Base-by-base conservation (phyloP, 2,329 filamentous ascomycete species). In the Curvularia spicifera region DNA sequence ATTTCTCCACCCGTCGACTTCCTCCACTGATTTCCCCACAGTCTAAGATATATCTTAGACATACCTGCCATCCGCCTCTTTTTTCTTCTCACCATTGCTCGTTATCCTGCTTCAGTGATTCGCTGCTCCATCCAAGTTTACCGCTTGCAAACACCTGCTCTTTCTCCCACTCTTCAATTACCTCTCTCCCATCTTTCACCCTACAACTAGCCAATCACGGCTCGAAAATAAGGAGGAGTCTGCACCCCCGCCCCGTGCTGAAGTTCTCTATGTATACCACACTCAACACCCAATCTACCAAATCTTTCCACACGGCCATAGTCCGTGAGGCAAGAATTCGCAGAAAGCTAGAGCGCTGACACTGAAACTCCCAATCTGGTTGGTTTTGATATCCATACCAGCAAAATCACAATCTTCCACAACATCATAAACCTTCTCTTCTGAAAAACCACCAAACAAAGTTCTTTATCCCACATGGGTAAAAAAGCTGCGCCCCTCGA, bases 201-300 rank as follows among this genome's bases (percentile, higher is more conserved):
- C 28, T 9, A 51, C 49, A 43, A 60, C 13, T 65, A 56, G 67
- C 67, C 67, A 70, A 67, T 61, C 64, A 68, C 66, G 67, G 67
- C 67, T 57, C 65, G 52, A 60, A 56, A 31, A 31, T 50, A 53
- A 53, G 67, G 67, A 69, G 67, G 67, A 70, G 67, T 69, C 68
- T 70, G 68, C 64, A 56, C 63, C 68, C 68, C 64, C 44, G 63
- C 62, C 68, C 66, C 42, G 62, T 69, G 53, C 68, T 70, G 68
- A 70, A 68, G 66, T 70, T 40, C 59, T 60, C 58, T 67, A 70
- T 70, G 68, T 26, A 67, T 39, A 59, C 44, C 40, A 61, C 46
- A 64, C 15, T 57, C 54, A 61, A 63, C 66, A 63, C 56, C 37
- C 57, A 51, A 54, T 47, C 53, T 43, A 58, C 54, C 56, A 66